A percentile compares a stretch with the other conserved stretches of the same genome.
Conservation (phyloP, 208 protist species). For the Trypanosoma rangeli region DNA sequence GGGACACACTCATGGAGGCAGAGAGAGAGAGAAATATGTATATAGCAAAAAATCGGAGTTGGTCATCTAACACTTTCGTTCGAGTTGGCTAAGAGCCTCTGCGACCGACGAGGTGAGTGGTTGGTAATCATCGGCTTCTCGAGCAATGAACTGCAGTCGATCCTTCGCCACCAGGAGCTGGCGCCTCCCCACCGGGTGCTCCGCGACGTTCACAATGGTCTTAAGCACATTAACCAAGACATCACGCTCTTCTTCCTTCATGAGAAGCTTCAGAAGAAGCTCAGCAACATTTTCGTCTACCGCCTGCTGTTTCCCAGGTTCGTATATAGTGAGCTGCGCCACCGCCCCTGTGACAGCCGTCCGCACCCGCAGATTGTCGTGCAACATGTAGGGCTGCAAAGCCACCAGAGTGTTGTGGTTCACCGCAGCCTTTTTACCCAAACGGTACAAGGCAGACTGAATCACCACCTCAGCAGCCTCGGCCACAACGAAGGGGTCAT, state of each 20-base stretch:
- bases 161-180: slow-evolving; percentile 42
- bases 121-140: slow-evolving; percentile 32
- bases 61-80: slow-evolving; percentile 26
- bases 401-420: slow-evolving; percentile 36
- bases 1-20: too few species aligned
- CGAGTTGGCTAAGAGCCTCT: slow-evolving; percentile 28
- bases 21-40: slow-evolving; percentile 3
- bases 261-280: slow-evolving; percentile 38
- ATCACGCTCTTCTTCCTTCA: slow-evolving; percentile 75
- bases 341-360: slow-evolving; percentile 57
- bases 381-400: slow-evolving; percentile 51
- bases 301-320: slow-evolving; percentile 70
- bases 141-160: slow-evolving; percentile 31
- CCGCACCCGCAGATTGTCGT: slow-evolving; percentile 67
- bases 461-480: slow-evolving; percentile 71
- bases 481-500: slow-evolving; percentile 49
- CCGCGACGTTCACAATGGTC: slow-evolving; percentile 61
- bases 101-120: slow-evolving; percentile 25
- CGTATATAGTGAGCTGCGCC: slow-evolving; percentile 78
- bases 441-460: slow-evolving; percentile 44
- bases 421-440: slow-evolving; percentile 62
- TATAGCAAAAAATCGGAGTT: slow-evolving; percentile 3
- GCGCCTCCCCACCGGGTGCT: slow-evolving; percentile 54
- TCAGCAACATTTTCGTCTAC: slow-evolving; percentile 42
- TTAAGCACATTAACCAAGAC: slow-evolving; percentile 73